A percentile compares a stretch with the other conserved stretches of the same genome.
These are phyloP conservation scores for Cryptococcus hybrid DNA, from an alignment of 1,284 basidiomycete species.

Conservation along the genomic window DNA sequence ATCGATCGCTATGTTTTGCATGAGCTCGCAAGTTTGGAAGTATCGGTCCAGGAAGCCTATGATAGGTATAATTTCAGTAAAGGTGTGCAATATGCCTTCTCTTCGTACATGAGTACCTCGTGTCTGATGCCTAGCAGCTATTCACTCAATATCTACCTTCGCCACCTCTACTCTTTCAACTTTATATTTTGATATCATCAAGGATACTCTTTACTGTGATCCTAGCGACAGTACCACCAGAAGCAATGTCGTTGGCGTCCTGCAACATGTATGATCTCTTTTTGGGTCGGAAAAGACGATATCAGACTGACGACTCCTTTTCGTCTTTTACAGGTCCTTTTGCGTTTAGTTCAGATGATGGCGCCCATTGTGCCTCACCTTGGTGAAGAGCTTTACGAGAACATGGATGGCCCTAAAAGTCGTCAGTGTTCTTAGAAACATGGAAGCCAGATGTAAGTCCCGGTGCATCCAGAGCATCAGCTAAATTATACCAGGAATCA, in stretches of 20 bases:
- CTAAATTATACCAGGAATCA: background rate
- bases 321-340: conserved; percentile 58
- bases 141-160: conserved; percentile 51
- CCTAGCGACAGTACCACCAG: conserved; percentile 58
- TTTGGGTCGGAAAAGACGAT: background rate
- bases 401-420: conserved; percentile 12
- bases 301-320: too few relatives aligned
- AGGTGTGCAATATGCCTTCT: conserved; percentile 55
- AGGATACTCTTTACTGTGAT: conserved; percentile 87
- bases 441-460: conserved; percentile 14
- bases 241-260: conserved; percentile 64
- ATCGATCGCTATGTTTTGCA: conserved; percentile 82
- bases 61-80: conserved; percentile 75
- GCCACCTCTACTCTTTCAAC: conserved; percentile 56
- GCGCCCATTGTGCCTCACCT: conserved; percentile 90
- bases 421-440: conserved; percentile 56
- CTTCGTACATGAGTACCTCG: background rate
- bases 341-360: conserved; percentile 67
- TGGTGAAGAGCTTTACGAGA: conserved; percentile 81
- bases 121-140: conserved; percentile 60
- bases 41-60: conserved; percentile 66
- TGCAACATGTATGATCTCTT: conserved; percentile 61
- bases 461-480: too few relatives aligned
- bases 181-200: conserved; percentile 84
- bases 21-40: conserved; percentile 72